phyloP scores from a whole-genome alignment of 139 green algal species.

The Volvox africanus region DNA sequence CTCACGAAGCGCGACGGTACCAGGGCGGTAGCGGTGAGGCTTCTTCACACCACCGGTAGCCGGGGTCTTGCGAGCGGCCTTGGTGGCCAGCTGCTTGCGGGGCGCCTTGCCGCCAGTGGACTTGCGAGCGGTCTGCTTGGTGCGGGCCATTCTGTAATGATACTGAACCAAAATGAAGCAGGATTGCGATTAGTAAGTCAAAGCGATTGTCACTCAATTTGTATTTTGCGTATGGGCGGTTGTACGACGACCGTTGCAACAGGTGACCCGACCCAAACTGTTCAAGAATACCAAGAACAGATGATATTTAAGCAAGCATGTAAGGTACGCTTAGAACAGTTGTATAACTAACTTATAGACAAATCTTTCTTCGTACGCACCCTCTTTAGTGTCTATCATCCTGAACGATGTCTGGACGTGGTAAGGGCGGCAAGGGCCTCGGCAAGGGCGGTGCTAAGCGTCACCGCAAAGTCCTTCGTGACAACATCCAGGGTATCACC shows the following conservation, averaged over 20 bases:
- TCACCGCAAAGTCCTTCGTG: slow-evolving; percentile 92
- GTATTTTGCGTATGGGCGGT: too few species aligned
- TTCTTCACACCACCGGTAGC: slow-evolving; percentile 94
- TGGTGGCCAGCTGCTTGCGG: slow-evolving; percentile 94
- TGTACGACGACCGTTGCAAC: not conserved
- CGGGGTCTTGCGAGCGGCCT: slow-evolving; percentile 92
- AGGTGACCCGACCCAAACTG: not conserved
- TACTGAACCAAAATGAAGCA: too few species aligned
- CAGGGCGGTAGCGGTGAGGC: slow-evolving; percentile 91
- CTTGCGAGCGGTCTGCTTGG: slow-evolving; percentile 98
- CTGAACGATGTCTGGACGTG: slow-evolving; percentile 83
- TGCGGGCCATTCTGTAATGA: slow-evolving; percentile 89
- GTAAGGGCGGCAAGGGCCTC: slow-evolving; percentile 94
- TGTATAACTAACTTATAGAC: too few species aligned
- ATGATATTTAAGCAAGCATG: too few species aligned
- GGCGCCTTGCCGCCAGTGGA: slow-evolving; percentile 95
- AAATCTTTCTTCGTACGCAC: too few species aligned
- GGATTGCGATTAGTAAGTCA: too few species aligned
- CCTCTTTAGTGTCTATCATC: too few species aligned
- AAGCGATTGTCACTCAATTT: too few species aligned
- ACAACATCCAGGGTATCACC: slow-evolving; percentile 98
- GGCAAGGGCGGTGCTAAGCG: slow-evolving; percentile 93
- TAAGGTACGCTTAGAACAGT: too few species aligned
- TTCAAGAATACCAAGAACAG: too few species aligned
- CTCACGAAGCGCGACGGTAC: slow-evolving; percentile 79